Evolutionary conservation across 139 green algal genomes (phyloP).

Genomic region (Mesotaenium endlicherianum): DNA sequence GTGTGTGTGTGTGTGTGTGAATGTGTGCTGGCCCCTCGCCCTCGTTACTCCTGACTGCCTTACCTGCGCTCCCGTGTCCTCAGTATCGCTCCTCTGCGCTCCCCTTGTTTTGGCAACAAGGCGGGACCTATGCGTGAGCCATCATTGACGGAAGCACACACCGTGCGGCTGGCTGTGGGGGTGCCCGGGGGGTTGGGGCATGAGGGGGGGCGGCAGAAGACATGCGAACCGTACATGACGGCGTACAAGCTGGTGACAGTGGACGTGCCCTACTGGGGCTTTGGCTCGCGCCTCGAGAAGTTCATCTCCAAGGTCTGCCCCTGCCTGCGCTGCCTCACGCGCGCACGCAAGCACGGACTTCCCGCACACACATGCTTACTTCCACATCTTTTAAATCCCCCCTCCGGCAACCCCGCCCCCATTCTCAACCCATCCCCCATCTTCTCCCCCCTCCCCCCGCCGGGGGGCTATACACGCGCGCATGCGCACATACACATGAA

Average conservation of each 20-base stretch:
- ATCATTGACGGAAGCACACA: background rate
- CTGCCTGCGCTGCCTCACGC: no score
- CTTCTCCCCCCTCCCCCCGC: no score
- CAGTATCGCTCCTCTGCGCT: no score
- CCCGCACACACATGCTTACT: no score
- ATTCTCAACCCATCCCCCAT: no score
- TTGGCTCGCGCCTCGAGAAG: conserved; percentile 11
- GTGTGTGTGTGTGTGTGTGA: conserved; percentile 4
- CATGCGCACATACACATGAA: no score
- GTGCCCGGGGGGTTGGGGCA: background rate
- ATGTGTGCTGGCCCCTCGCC: background rate
- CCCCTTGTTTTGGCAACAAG: background rate
- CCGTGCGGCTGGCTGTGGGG: background rate
- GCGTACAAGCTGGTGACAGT: conserved; percentile 50
- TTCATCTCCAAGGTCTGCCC: conserved; percentile 12
- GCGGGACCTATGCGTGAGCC: background rate
- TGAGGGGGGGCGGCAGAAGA: conserved; percentile 20
- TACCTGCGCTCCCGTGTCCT: no score
- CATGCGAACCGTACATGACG: conserved; percentile 31
- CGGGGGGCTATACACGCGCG: no score
- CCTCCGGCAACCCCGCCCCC: no score
- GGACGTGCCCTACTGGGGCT: conserved; percentile 51
- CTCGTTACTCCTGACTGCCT: background rate
- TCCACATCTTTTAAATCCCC: no score
- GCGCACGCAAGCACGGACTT: no score